Evolutionary conservation across 306 rosid species (phyloP).

Genomic region (Pachyrhizus erosus): DNA sequence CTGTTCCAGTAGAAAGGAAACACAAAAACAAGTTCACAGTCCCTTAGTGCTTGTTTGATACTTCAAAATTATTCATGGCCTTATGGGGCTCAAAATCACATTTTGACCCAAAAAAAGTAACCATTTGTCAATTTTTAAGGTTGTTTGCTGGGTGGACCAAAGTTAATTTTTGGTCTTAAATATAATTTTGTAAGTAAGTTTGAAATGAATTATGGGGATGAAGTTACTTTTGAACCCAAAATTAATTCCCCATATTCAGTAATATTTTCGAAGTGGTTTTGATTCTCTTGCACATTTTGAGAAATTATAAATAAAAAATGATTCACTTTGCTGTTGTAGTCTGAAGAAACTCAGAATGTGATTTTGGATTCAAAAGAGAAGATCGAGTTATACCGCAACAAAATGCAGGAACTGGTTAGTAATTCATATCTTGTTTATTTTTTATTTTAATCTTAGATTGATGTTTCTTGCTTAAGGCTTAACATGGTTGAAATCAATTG

Average conservation of each 20-base stretch:
- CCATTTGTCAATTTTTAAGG: not conserved
- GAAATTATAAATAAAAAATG: constrained; percentile 25
- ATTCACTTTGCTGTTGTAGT: constrained; percentile 55
- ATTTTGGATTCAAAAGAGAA: constrained; percentile 91
- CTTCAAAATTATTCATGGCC: constrained; percentile 5
- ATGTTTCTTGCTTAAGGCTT: constrained; percentile 20
- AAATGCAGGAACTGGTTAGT: constrained; percentile 97
- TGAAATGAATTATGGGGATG: not conserved
- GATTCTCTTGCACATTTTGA: constrained; percentile 32
- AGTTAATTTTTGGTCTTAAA: not conserved
- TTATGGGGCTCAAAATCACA: not conserved
- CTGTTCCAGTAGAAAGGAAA: constrained; percentile 8
- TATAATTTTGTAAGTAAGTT: constrained; percentile 10
- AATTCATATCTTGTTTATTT: constrained; percentile 41
- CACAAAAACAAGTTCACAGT: not conserved
- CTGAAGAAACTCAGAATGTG: constrained; percentile 58
- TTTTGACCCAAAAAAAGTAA: not conserved
- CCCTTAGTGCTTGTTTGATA: not conserved
- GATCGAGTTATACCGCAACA: constrained; percentile 79
- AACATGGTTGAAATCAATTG: constrained; percentile 23
- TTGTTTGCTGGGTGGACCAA: not conserved
- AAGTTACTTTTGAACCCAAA: not conserved
- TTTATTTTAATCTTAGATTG: constrained; percentile 37
- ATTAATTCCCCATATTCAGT: not conserved
- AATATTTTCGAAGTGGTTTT: not conserved